A percentile compares a stretch with the other conserved stretches of the same genome.
These are phyloP conservation scores for Fusarium sp. DNA, from an alignment of 2,329 filamentous ascomycete species.

Conservation along the genomic window DNA sequence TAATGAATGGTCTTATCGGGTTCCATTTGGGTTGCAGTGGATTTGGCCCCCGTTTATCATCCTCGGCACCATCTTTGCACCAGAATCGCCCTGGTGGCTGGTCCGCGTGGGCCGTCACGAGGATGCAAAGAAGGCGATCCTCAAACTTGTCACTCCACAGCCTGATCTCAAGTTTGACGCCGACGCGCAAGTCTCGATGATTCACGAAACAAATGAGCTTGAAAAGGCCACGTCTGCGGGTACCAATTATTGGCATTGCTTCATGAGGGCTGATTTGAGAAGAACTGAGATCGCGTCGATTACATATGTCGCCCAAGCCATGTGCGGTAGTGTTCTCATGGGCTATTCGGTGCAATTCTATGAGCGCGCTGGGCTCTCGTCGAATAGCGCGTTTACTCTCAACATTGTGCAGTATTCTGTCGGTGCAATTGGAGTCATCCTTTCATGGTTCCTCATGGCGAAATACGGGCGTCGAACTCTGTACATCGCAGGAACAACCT, in stretches of 20 bases:
- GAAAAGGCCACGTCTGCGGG: slow-evolving; percentile 58
- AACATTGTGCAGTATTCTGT: slow-evolving; percentile 60
- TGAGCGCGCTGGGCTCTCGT: slow-evolving; percentile 57
- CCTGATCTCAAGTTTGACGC: slow-evolving; percentile 38
- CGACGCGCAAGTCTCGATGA: slow-evolving; percentile 40
- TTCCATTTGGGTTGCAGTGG: slow-evolving; percentile 65
- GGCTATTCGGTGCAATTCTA: slow-evolving; percentile 70
- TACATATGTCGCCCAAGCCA: slow-evolving; percentile 58
- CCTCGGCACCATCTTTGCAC: slow-evolving; percentile 58
- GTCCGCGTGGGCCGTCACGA: slow-evolving; percentile 49
- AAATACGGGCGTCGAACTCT: slow-evolving; percentile 60
- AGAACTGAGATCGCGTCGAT: slow-evolving; percentile 62
- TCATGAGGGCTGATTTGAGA: slow-evolving; percentile 60
- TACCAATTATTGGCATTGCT: slow-evolving; percentile 62
- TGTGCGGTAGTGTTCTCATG: slow-evolving; percentile 60
- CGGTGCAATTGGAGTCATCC: slow-evolving; percentile 59
- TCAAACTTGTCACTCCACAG: slow-evolving; percentile 46
- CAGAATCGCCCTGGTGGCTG: slow-evolving; percentile 65
- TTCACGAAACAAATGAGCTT: slow-evolving; percentile 58
- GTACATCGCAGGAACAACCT: slow-evolving; percentile 62
- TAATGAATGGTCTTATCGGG: slow-evolving; percentile 61
- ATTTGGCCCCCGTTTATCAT: slow-evolving; percentile 61
- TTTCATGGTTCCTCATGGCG: slow-evolving; percentile 60
- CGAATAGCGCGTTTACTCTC: slow-evolving; percentile 54
- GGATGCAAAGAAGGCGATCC: slow-evolving; percentile 37